These are phyloP conservation scores for Fagopyrum tataricum DNA, from an alignment of 148 eudicot genomes.

Conservation along the genomic window DNA sequence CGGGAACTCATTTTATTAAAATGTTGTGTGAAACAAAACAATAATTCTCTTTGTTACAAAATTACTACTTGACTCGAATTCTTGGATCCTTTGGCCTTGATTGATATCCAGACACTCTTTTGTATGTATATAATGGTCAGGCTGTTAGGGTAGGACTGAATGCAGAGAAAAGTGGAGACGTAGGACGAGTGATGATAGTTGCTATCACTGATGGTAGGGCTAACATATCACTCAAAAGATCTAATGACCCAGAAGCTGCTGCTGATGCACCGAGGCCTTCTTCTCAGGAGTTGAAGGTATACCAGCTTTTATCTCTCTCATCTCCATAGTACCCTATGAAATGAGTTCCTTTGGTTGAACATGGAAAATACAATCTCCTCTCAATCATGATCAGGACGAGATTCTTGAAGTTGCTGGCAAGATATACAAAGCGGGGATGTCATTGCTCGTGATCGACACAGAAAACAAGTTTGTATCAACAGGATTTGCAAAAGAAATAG, in stretches of 20 bases:
- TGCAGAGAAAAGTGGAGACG: conserved; percentile 97
- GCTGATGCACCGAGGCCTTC: conserved; percentile 74
- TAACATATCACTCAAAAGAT: conserved; percentile 87
- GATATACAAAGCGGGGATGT: conserved; percentile 94
- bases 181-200: conserved; percentile 92
- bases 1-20: no score
- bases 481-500: conserved; percentile 97
- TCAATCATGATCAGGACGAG: conserved; percentile 66
- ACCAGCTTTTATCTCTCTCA: background rate
- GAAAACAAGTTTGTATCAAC: conserved; percentile 98
- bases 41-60: background rate
- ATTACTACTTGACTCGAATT: background rate
- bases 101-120: background rate
- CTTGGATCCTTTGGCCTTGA: background rate
- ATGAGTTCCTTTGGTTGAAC: no score
- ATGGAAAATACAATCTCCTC: no score
- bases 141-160: conserved; percentile 94
- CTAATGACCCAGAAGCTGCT: conserved; percentile 74
- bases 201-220: conserved; percentile 97
- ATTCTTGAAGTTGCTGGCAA: conserved; percentile 96
- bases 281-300: conserved; percentile 74
- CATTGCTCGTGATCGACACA: conserved; percentile 91
- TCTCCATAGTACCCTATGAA: no score
- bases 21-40: background rate
- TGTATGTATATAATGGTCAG: conserved; percentile 23